Evolutionary conservation across 2,329 filamentous ascomycete genomes (phyloP).

Genomic region (Magnaporthiopsis rhizophila): DNA sequence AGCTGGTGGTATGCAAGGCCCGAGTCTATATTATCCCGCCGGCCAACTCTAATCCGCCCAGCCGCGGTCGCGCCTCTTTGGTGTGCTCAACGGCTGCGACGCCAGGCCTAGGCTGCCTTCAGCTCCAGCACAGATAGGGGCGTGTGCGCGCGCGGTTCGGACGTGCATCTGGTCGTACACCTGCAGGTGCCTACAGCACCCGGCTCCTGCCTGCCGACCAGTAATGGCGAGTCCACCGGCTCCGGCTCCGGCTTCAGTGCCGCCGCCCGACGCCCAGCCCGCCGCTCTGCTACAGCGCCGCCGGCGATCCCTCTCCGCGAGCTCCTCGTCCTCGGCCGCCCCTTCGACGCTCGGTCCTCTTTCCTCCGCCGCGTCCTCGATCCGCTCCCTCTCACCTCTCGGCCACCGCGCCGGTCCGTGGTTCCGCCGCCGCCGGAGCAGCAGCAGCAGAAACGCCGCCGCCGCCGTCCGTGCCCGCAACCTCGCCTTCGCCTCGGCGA

Average conservation of each 20-base stretch:
- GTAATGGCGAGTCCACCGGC: not conserved
- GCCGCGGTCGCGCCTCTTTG: not conserved
- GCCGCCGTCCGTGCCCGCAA: conserved; percentile 27
- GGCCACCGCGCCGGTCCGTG: not conserved
- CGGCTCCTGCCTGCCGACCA: not conserved
- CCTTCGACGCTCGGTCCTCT: conserved; percentile 4
- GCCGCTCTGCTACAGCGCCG: not conserved
- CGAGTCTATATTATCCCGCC: not conserved
- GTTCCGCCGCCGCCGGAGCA: conserved; percentile 7
- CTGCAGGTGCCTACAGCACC: not conserved
- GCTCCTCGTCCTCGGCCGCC: not conserved
- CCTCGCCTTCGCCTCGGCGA: conserved; percentile 45
- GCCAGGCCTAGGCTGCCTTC: not conserved
- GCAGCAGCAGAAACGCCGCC: conserved; percentile 6
- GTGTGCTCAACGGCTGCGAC: not conserved
- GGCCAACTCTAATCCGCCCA: not conserved
- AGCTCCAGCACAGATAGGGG: not conserved
- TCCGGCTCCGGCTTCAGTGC: not conserved
- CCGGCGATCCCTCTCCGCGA: not conserved
- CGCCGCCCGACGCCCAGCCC: no score
- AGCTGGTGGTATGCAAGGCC: not conserved
- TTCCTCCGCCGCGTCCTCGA: conserved; percentile 3
- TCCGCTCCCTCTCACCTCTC: conserved; percentile 2
- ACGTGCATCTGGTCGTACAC: not conserved
- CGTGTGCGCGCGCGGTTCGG: no score